Percentiles rank a stretch among this genome's conserved stretches.
phyloP scores from a whole-genome alignment of 2,329 filamentous ascomycete genomes.

The Scytalidium lignicola region DNA sequence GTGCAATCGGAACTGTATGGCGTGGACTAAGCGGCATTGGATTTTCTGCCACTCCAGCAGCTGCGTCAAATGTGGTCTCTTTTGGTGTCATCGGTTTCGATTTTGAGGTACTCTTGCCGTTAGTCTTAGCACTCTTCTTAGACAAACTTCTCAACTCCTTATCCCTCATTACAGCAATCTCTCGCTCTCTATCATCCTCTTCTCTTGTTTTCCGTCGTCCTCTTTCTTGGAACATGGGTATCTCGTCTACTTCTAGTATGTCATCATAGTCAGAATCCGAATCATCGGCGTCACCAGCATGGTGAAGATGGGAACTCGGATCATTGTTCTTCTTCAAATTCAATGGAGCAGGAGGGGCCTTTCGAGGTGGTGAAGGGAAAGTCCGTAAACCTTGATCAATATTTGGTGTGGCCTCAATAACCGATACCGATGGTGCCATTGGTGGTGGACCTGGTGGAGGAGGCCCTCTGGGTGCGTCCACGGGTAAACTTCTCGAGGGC shows the following conservation, averaged over 20 bases:
- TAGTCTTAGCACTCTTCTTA: slow-evolving; percentile 61
- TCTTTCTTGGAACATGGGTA: slow-evolving; percentile 49
- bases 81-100: slow-evolving; percentile 34
- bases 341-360: slow-evolving; percentile 79
- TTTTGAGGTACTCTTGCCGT: slow-evolving; percentile 13
- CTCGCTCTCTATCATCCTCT: slow-evolving; percentile 77
- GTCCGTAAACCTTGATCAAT: slow-evolving; percentile 44
- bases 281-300: slow-evolving; percentile 42
- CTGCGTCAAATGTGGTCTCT: slow-evolving; percentile 26
- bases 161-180: slow-evolving; percentile 61
- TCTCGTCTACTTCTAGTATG: slow-evolving; percentile 63
- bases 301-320: slow-evolving; percentile 38
- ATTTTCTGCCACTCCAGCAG: slow-evolving; percentile 18
- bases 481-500: slow-evolving; percentile 48
- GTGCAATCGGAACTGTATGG: slow-evolving; percentile 25
- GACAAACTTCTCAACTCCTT: slow-evolving; percentile 67
- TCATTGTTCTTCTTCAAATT: slow-evolving; percentile 52
- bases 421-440: slow-evolving; percentile 27
- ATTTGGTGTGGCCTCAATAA: slow-evolving; percentile 34
- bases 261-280: slow-evolving; percentile 83
- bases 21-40: slow-evolving; percentile 36
- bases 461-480: slow-evolving; percentile 32
- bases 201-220: slow-evolving; percentile 80
- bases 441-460: slow-evolving; percentile 23
- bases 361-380: slow-evolving; percentile 61